These are phyloP conservation scores for Scutellaria baicalensis DNA, from an alignment of 257 asterid species.

Conservation along the genomic window DNA sequence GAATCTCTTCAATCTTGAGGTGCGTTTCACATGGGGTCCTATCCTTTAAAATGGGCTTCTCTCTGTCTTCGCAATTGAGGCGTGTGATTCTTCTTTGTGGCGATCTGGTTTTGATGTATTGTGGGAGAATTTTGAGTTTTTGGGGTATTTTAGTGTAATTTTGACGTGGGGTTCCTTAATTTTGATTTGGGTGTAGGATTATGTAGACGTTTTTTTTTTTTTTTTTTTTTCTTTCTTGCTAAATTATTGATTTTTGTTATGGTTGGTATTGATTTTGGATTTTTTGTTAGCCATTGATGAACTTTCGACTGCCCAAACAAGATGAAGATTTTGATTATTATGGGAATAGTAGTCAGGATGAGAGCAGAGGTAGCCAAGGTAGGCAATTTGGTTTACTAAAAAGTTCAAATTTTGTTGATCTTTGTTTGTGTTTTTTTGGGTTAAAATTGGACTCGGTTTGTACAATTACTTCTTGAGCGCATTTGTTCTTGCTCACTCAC, in stretches of 20 bases:
- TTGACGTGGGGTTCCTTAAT: conserved; percentile 12
- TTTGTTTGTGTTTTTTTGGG: background rate
- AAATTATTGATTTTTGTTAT: conserved; percentile 9
- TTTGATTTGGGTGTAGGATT: conserved; percentile 2
- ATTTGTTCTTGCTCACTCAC: background rate
- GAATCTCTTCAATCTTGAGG: conserved; percentile 98
- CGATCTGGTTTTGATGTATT: conserved; percentile 17
- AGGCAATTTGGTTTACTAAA: conserved; percentile 30
- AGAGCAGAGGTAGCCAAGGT: conserved; percentile 94
- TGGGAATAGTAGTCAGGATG: conserved; percentile 97
- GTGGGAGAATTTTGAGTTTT: background rate
- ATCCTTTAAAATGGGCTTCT: background rate
- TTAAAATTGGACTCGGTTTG: conserved; percentile 1
- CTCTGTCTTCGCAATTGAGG: conserved; percentile 12
- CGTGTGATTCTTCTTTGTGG: conserved; percentile 5
- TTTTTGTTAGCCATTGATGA: conserved; percentile 74
- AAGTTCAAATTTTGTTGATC: background rate
- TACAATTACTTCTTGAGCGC: background rate
- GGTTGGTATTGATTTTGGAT: conserved; percentile 23
- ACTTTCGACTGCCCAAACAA: conserved; percentile 88
- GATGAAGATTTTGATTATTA: conserved; percentile 83
- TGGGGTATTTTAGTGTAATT: background rate
- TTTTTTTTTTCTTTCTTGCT: background rate
- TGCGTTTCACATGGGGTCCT: conserved; percentile 18
- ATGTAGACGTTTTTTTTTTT: background rate